A percentile compares a stretch with the other conserved stretches of the same genome.
Evolutionary conservation across 148 eudicot genomes (phyloP).

Genomic region (Arbutus unedo): DNA sequence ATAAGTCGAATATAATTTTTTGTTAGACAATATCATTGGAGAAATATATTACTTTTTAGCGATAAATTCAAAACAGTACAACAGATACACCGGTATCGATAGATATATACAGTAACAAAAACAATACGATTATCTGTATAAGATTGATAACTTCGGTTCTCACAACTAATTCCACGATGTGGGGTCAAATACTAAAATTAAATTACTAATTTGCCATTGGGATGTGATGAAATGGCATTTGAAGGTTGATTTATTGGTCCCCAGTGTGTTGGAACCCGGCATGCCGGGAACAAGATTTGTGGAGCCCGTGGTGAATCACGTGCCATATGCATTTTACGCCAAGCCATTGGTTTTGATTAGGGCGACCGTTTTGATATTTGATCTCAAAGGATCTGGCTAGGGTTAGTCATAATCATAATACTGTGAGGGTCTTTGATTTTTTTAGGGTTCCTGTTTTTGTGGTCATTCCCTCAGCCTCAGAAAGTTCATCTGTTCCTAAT

Average conservation of each 20-base stretch:
- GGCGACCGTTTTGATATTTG: not conserved
- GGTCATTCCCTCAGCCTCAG: not conserved
- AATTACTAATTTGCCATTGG: not conserved
- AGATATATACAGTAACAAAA: too few relatives aligned
- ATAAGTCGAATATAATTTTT: too few relatives aligned
- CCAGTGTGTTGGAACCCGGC: not conserved
- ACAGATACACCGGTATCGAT: too few relatives aligned
- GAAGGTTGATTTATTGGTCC: not conserved
- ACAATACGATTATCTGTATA: too few relatives aligned
- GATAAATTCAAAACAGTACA: too few relatives aligned
- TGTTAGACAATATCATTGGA: too few relatives aligned
- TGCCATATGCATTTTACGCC: not conserved
- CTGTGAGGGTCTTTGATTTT: not conserved
- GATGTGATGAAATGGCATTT: not conserved
- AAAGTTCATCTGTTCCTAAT: too few relatives aligned
- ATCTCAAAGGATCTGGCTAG: not conserved
- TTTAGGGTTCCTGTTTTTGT: not conserved
- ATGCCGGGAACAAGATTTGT: not conserved
- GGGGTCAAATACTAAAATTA: not conserved
- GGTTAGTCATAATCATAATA: not conserved
- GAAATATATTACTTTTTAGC: too few relatives aligned
- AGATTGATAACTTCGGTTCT: too few relatives aligned
- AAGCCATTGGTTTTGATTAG: not conserved
- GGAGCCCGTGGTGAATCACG: not conserved
- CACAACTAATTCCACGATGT: too few relatives aligned